Percentiles rank a stretch among this genome's conserved stretches.
phyloP scores from a whole-genome alignment of 2,329 filamentous ascomycete species.

The Aureobasidium mangrovei region DNA sequence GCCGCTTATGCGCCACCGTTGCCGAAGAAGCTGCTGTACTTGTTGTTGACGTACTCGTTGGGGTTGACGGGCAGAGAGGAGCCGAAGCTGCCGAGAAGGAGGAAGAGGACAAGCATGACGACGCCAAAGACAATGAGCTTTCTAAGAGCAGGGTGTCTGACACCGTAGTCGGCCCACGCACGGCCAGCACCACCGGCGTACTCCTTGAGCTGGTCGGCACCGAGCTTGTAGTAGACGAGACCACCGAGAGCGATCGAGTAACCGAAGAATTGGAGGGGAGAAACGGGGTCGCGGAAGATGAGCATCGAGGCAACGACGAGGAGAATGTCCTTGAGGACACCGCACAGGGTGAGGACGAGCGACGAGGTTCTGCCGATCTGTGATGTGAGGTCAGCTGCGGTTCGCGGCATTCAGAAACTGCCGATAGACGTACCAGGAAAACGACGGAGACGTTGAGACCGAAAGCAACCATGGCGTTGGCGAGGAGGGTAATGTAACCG shows the following conservation, averaged over 20 bases:
- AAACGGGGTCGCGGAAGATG: conserved; percentile 70
- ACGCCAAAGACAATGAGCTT: conserved; percentile 64
- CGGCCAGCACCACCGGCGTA: conserved; percentile 64
- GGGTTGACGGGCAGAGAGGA: conserved; percentile 22
- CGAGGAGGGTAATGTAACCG: conserved; percentile 61
- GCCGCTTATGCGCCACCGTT: background rate
- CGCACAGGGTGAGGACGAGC: conserved; percentile 76
- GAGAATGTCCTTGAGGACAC: conserved; percentile 81
- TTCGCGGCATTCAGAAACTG: background rate
- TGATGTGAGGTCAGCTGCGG: background rate
- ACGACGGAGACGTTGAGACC: conserved; percentile 78
- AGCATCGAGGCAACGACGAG: conserved; percentile 71
- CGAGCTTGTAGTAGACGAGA: conserved; percentile 81
- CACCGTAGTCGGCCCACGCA: conserved; percentile 80
- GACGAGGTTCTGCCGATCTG: conserved; percentile 84
- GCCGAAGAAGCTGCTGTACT: conserved; percentile 10
- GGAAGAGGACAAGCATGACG: conserved; percentile 55
- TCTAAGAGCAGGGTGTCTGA: conserved; percentile 64
- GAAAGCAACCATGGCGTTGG: conserved; percentile 72
- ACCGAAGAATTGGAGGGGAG: conserved; percentile 69
- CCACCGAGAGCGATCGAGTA: conserved; percentile 72
- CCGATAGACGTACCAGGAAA: conserved; percentile 58
- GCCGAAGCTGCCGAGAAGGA: conserved; percentile 51
- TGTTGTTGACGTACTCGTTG: conserved; percentile 5
- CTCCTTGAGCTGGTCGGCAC: conserved; percentile 72